Conservation (phyloP, 768 basidiomycete species). For the Amanita polypyramis region DNA sequence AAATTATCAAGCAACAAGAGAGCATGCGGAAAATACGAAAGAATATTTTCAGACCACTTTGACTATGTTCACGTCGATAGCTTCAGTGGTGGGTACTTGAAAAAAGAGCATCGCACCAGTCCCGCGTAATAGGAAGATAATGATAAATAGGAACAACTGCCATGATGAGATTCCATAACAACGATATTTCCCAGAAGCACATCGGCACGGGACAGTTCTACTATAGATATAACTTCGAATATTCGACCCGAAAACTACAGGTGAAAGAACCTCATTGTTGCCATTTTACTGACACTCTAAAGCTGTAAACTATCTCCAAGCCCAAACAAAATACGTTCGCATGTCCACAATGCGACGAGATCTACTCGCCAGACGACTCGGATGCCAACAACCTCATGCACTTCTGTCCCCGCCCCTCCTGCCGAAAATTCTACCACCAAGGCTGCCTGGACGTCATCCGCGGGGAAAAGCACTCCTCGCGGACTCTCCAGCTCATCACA, state of each 20-base stretch:
- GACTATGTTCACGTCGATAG: conserved; percentile 26
- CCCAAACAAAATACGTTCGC: conserved; percentile 27
- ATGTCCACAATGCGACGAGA: conserved; percentile 32
- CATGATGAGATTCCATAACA: conserved; percentile 22
- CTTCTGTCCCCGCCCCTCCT: conserved; percentile 44
- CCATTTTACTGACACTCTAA: neutral
- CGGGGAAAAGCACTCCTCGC: conserved; percentile 9
- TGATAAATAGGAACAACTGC: neutral
- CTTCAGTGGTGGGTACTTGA: conserved; percentile 31
- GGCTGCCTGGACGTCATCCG: conserved; percentile 26
- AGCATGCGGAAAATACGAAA: conserved; percentile 35
- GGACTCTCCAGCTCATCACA: conserved; percentile 20
- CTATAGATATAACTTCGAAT: conserved; percentile 32
- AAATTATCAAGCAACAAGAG: conserved; percentile 32
- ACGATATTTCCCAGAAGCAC: conserved; percentile 21
- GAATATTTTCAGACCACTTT: conserved; percentile 34
- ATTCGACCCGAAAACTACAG: conserved; percentile 13
- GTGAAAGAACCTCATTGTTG: conserved; percentile 17
- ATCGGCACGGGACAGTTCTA: conserved; percentile 37
- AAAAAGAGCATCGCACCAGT: neutral
- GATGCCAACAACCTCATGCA: conserved; percentile 28
- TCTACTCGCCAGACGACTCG: conserved; percentile 34
- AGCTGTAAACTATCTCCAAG: conserved; percentile 16
- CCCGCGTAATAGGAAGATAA: neutral
- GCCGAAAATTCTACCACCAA: conserved; percentile 38